These are phyloP conservation scores for Ambrosiella xylebori DNA, from an alignment of 2,329 filamentous ascomycete genomes.

Conservation along the genomic window DNA sequence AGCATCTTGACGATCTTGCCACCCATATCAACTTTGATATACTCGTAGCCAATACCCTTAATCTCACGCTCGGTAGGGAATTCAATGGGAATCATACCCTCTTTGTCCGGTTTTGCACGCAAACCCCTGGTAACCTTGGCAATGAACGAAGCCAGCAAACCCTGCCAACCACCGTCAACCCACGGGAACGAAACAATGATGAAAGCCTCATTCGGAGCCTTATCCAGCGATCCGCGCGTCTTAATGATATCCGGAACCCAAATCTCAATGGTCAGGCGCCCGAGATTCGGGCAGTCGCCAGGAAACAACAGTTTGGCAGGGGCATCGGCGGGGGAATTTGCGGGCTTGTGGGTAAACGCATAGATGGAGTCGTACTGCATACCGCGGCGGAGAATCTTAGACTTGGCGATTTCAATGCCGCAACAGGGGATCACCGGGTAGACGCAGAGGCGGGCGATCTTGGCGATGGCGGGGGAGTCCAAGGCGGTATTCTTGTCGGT, in stretches of 20 bases:
- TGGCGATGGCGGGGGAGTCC: conserved; percentile 27
- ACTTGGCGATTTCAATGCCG: conserved; percentile 53
- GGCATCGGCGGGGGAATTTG: conserved; percentile 21
- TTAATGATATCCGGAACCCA: conserved; percentile 51
- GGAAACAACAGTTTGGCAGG: conserved; percentile 9
- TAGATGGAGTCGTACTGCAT: conserved; percentile 70
- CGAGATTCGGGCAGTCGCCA: conserved; percentile 26
- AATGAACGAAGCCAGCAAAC: conserved; percentile 30
- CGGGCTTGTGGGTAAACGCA: conserved; percentile 51
- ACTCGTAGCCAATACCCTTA: conserved; percentile 38
- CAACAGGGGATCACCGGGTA: conserved; percentile 74
- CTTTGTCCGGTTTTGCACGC: conserved; percentile 37
- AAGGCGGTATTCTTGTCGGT: neutral
- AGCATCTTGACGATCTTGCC: conserved; percentile 37
- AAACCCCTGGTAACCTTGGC: conserved; percentile 35
- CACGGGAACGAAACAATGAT: conserved; percentile 52
- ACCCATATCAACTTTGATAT: conserved; percentile 48
- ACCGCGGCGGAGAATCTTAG: conserved; percentile 48
- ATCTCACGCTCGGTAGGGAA: conserved; percentile 42
- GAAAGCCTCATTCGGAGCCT: conserved; percentile 30
- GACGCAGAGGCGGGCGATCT: conserved; percentile 40
- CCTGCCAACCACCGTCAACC: conserved; percentile 23
- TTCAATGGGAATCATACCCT: conserved; percentile 49
- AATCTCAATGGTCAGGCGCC: conserved; percentile 48
- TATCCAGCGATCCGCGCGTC: conserved; percentile 29